Conservation (phyloP, 1,139 yeast genomes). For the Lizanozyma gosingica region DNA sequence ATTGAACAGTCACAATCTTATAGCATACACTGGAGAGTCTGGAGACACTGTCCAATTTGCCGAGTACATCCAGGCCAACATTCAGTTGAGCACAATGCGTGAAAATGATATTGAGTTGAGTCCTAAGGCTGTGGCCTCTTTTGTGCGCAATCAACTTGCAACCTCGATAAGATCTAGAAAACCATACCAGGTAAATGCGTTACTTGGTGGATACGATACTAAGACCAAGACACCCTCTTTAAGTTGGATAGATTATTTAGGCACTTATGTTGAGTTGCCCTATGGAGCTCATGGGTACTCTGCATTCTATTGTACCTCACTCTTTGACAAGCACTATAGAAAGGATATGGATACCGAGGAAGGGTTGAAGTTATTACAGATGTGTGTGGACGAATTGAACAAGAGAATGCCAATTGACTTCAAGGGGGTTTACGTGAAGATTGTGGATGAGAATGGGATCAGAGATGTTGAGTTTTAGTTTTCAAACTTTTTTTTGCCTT, state of each 20-base stretch:
- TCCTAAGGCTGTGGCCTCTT: constrained; percentile 81
- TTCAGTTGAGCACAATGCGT: constrained; percentile 80
- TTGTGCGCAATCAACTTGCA: constrained; percentile 83
- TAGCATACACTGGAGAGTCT: constrained; percentile 92
- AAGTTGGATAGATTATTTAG: constrained; percentile 90
- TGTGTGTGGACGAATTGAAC: constrained; percentile 71
- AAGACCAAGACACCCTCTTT: constrained; percentile 57
- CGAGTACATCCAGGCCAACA: constrained; percentile 87
- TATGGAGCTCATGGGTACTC: constrained; percentile 98
- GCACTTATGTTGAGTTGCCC: constrained; percentile 84
- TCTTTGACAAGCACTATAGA: constrained; percentile 85
- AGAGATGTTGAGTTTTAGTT: constrained; percentile 34
- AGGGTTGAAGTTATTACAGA: constrained; percentile 64
- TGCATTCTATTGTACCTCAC: constrained; percentile 83
- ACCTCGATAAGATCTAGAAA: constrained; percentile 80
- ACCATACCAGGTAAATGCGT: constrained; percentile 89
- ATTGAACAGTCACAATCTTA: constrained; percentile 66
- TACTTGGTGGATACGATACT: constrained; percentile 77
- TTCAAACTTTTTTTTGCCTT: too few relatives aligned
- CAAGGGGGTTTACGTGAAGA: constrained; percentile 79
- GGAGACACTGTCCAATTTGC: constrained; percentile 98
- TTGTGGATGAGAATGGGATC: constrained; percentile 68
- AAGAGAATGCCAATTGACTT: constrained; percentile 93
- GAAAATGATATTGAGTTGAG: constrained; percentile 71
- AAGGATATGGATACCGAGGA: constrained; percentile 70